A percentile compares a stretch with the other conserved stretches of the same genome.
Conservation (phyloP, 75 land plant genomes). For the Pinus tabuliformis region DNA sequence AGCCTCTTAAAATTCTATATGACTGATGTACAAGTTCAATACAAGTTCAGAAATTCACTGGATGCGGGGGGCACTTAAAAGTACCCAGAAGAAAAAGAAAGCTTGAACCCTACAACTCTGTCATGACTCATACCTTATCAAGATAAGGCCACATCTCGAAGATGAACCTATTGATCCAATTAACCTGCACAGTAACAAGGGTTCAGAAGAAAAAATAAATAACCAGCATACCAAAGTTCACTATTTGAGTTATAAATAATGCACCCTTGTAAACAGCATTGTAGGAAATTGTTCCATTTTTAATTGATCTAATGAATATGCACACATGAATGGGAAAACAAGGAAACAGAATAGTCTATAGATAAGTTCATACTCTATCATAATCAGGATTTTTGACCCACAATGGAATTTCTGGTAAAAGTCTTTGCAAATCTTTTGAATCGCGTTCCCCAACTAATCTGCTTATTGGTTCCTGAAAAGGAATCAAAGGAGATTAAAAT, state of each 20-base stretch:
- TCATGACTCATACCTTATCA: slow-evolving; percentile 62
- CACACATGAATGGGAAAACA: background rate
- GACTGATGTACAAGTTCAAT: background rate
- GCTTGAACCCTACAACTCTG: background rate
- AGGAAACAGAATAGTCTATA: background rate
- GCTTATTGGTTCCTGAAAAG: slow-evolving; percentile 61
- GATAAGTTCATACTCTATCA: slow-evolving; percentile 59
- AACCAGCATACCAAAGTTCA: background rate
- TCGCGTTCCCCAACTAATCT: slow-evolving; percentile 62
- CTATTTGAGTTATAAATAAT: background rate
- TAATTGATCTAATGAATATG: background rate
- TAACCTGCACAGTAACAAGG: slow-evolving; percentile 56
- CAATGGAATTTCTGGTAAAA: slow-evolving; percentile 68
- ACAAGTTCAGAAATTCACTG: background rate
- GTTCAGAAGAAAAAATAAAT: slow-evolving; percentile 5
- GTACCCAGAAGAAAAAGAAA: background rate
- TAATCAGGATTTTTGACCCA: slow-evolving; percentile 96
- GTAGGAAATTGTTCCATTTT: slow-evolving; percentile 3
- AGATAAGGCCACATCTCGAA: slow-evolving; percentile 87
- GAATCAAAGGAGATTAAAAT: background rate
- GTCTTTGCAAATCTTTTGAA: slow-evolving; percentile 39
- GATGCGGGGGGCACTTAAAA: background rate
- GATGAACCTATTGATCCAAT: slow-evolving; percentile 81
- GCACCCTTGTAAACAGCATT: background rate
- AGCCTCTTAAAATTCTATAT: background rate